phyloP scores from a whole-genome alignment of 129 eudicot species.

The Flaveria linearis region DNA sequence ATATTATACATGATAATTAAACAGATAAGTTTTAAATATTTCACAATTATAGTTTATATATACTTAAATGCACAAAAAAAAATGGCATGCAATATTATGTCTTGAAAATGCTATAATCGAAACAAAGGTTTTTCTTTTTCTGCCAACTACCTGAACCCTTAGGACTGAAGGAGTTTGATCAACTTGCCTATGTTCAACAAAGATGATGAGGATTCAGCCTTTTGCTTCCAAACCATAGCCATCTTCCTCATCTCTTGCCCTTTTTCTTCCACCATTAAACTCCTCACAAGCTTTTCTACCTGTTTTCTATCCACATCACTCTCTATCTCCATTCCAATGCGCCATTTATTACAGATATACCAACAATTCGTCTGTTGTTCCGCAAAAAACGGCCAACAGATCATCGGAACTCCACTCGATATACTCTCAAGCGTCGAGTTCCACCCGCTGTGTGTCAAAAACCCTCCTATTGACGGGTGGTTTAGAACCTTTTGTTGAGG shows the following conservation, averaged over 20 bases:
- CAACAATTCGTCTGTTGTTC: conserved; percentile 37
- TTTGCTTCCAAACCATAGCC: conserved; percentile 32
- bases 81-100: too few relatives aligned
- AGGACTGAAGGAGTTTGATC: conserved; percentile 18
- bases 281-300: conserved; percentile 25
- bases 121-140: too few relatives aligned
- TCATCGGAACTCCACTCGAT: conserved; percentile 33
- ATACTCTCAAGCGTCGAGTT: too few relatives aligned
- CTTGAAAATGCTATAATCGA: too few relatives aligned
- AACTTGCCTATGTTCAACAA: conserved; percentile 16
- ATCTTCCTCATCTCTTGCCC: conserved; percentile 30
- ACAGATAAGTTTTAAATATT: too few relatives aligned
- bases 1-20: too few relatives aligned
- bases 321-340: conserved; percentile 34
- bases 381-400: conserved; percentile 37
- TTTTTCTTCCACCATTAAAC: conserved; percentile 31
- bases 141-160: neutral
- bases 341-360: conserved; percentile 29
- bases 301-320: conserved; percentile 17
- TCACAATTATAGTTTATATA: too few relatives aligned
- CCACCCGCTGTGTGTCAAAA: conserved; percentile 14
- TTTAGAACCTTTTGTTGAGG: conserved; percentile 30
- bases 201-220: conserved; percentile 18
- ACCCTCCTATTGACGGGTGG: conserved; percentile 37
- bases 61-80: too few relatives aligned